A percentile compares a stretch with the other conserved stretches of the same genome.
phyloP scores from a whole-genome alignment of 1,284 basidiomycete genomes.

The Meira miltonrushii region DNA sequence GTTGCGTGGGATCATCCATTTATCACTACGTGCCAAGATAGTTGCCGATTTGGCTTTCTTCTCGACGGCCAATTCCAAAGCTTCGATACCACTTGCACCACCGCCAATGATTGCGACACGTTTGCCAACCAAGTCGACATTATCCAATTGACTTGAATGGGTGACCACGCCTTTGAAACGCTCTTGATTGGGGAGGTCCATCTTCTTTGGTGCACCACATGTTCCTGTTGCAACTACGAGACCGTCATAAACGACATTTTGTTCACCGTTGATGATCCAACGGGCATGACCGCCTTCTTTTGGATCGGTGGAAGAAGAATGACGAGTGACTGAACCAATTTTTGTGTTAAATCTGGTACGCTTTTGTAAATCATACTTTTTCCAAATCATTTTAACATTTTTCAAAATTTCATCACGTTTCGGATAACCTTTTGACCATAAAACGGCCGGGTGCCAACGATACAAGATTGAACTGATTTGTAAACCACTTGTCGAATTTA shows the following conservation, averaged over 20 bases:
- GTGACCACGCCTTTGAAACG: slow-evolving; percentile 57
- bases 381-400: slow-evolving; percentile 61
- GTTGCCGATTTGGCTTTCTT: slow-evolving; percentile 57
- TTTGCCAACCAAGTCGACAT: slow-evolving; percentile 56
- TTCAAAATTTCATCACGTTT: slow-evolving; percentile 60
- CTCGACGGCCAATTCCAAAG: slow-evolving; percentile 57
- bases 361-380: slow-evolving; percentile 59
- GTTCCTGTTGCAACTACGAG: slow-evolving; percentile 61
- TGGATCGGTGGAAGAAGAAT: slow-evolving; percentile 48
- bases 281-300: slow-evolving; percentile 53
- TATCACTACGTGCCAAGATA: slow-evolving; percentile 57
- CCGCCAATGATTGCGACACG: slow-evolving; percentile 57
- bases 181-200: slow-evolving; percentile 58
- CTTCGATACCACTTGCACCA: slow-evolving; percentile 63
- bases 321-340: slow-evolving; percentile 42
- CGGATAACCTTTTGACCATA: slow-evolving; percentile 55
- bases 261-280: slow-evolving; percentile 59
- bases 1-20: slow-evolving; percentile 53
- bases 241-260: slow-evolving; percentile 59
- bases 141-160: slow-evolving; percentile 61
- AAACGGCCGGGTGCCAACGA: slow-evolving; percentile 44
- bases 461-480: slow-evolving; percentile 62
- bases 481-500: slow-evolving; percentile 62
- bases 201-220: slow-evolving; percentile 60
- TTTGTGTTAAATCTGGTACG: slow-evolving; percentile 57